A percentile compares a stretch with the other conserved stretches of the same genome.
These are phyloP conservation scores for Crithidia brevicula DNA, from an alignment of 208 protist genomes.

Conservation along the genomic window DNA sequence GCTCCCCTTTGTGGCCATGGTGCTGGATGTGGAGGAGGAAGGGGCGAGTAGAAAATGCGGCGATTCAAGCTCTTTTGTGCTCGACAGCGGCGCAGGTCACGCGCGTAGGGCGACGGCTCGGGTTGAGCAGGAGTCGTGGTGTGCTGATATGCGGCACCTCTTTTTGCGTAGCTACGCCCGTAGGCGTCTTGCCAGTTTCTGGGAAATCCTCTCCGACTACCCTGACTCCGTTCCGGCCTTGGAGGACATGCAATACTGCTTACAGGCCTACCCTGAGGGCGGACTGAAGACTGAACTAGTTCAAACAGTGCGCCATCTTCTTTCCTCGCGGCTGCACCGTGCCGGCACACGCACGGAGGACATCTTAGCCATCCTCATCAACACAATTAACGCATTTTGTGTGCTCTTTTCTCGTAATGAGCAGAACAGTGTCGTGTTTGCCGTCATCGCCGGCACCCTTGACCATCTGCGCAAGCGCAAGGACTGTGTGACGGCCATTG, in stretches of 20 bases:
- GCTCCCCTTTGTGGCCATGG: slow-evolving; percentile 71
- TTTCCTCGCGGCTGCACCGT: slow-evolving; percentile 78
- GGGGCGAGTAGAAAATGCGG: background rate
- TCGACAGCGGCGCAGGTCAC: background rate
- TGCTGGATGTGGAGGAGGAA: slow-evolving; percentile 22
- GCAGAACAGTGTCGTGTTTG: slow-evolving; percentile 71
- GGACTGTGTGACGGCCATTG: slow-evolving; percentile 80
- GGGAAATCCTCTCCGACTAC: slow-evolving; percentile 89
- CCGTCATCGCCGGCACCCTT: slow-evolving; percentile 77
- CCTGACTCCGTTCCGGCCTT: slow-evolving; percentile 79
- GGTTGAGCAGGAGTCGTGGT: slow-evolving; percentile 66
- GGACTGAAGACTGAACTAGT: slow-evolving; percentile 67
- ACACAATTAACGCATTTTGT: slow-evolving; percentile 80
- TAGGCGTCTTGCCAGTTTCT: slow-evolving; percentile 70
- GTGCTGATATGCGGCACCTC: slow-evolving; percentile 62
- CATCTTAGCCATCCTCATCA: slow-evolving; percentile 82
- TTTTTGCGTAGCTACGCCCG: slow-evolving; percentile 62
- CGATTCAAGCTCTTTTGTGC: background rate
- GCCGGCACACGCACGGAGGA: slow-evolving; percentile 87
- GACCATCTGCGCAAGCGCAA: slow-evolving; percentile 77
- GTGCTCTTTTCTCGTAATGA: slow-evolving; percentile 80
- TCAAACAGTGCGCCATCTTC: slow-evolving; percentile 53
- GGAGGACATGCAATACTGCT: slow-evolving; percentile 78
- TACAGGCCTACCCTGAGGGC: slow-evolving; percentile 55
- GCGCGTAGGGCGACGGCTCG: slow-evolving; percentile 19